Evolutionary conservation across 371 early-diverging fungal species (phyloP), one percentile per base, ranked within the genome.

Genomic region (Encephalitozoon romaleae): DNA sequence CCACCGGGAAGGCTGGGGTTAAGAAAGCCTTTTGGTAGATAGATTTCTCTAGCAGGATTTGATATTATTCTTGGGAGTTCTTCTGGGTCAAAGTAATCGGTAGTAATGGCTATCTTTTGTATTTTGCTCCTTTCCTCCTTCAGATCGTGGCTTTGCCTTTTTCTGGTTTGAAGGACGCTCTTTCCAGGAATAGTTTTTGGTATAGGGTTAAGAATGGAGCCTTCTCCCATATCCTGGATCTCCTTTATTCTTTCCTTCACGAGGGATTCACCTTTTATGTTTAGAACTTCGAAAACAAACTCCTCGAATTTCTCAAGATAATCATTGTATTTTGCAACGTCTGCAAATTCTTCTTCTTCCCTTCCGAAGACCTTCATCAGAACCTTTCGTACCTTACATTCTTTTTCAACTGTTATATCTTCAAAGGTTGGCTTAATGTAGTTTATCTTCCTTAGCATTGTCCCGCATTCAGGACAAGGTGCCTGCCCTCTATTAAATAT

Each of bases 341-440:
- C 73, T 2, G 65, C 52, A 53, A 79, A 83, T 15, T 83, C 82
- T 2, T 76, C 78, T 43, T 72, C 52, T 2, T 72, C 43, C 72
- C 72, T 68, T 42, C 43, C 67, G 65, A 80, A 77, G 30, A 53
- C 47, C 26, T 43, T 68, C 32, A 39, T 4, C n/a, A 85, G 30
- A 25, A 70, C 54, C 49, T 84, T 84, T 51, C 86, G 73, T 30
- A 86, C 77, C 75, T 76, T 77, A 68, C 86, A 81, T 63, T 86
- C 86, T 68, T 78, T 80, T 78, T 86, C 86, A 39, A 85, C 80
- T 67, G 76, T 64, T 26, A 86, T 73, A 68, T 86, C 85, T 65
- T 86, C 86, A 75, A 85, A 86, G 11, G 84, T 85, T 42, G 79
- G 72, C 32, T 80, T 77, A n/a, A 81, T 84, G 65, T 78, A 86